Evolutionary conservation across 1,284 basidiomycete genomes (phyloP).

Genomic region (Ustilago curta): DNA sequence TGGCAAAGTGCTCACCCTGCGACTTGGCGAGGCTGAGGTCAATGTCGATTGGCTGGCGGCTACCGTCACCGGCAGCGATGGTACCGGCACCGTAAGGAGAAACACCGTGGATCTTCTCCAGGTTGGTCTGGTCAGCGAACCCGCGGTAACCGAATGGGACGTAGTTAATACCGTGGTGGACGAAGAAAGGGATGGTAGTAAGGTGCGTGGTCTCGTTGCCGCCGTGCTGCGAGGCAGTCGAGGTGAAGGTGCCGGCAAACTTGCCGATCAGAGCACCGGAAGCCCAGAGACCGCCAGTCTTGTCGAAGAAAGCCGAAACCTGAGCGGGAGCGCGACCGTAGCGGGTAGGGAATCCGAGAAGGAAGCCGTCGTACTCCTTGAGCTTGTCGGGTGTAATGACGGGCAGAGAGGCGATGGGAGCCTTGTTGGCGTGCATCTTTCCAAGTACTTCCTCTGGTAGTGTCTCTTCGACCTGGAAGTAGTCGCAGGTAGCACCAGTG

Average conservation of each 20-base stretch:
- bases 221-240: slow-evolving; percentile 73
- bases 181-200: slow-evolving; percentile 60
- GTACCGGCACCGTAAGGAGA: slow-evolving; percentile 57
- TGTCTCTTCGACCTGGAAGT: slow-evolving; percentile 85
- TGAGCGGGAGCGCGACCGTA: slow-evolving; percentile 72
- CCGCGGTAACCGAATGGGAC: slow-evolving; percentile 48
- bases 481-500: slow-evolving; percentile 79
- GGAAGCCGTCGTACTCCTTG: slow-evolving; percentile 73
- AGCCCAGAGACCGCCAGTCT: slow-evolving; percentile 81
- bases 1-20: slow-evolving; percentile 55
- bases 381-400: slow-evolving; percentile 78
- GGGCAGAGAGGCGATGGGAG: slow-evolving; percentile 76
- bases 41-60: slow-evolving; percentile 39
- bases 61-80: slow-evolving; percentile 54
- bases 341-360: slow-evolving; percentile 74
- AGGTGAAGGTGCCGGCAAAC: slow-evolving; percentile 78
- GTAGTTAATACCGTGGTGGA: slow-evolving; percentile 58
- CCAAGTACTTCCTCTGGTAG: slow-evolving; percentile 80
- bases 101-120: slow-evolving; percentile 45
- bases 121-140: slow-evolving; percentile 33
- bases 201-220: slow-evolving; percentile 60
- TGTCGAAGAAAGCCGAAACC: slow-evolving; percentile 76
- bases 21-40: slow-evolving; percentile 48
- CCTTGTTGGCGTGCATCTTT: slow-evolving; percentile 78
- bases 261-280: slow-evolving; percentile 81